Conservation (phyloP, 352 stramenopile genomes). For the Globisporangium barbulae region DNA sequence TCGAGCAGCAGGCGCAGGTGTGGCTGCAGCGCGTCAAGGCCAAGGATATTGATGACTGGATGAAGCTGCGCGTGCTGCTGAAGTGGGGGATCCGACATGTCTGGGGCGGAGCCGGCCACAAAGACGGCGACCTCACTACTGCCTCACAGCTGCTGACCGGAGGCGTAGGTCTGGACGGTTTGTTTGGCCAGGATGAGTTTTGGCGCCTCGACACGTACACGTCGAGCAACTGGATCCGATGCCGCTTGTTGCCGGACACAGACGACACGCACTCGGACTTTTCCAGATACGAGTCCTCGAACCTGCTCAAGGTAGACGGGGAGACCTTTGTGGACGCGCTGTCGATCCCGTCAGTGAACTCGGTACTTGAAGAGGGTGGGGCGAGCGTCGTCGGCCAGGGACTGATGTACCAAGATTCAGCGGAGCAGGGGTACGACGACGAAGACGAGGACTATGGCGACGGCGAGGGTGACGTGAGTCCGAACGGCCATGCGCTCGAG, state of each 20-base stretch:
- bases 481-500: slow-evolving; percentile 5
- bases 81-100: slow-evolving; percentile 83
- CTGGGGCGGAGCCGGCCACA: slow-evolving; percentile 31
- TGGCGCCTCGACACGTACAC: slow-evolving; percentile 83
- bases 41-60: slow-evolving; percentile 86
- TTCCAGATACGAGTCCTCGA: slow-evolving; percentile 32
- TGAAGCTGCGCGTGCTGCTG: slow-evolving; percentile 70
- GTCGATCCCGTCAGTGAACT: slow-evolving; percentile 14
- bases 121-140: slow-evolving; percentile 7
- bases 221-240: slow-evolving; percentile 87
- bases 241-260: slow-evolving; percentile 73
- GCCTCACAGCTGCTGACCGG: not conserved
- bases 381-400: slow-evolving; percentile 2
- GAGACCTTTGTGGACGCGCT: slow-evolving; percentile 16
- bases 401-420: slow-evolving; percentile 23
- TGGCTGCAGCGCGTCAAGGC: slow-evolving; percentile 83
- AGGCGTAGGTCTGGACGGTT: slow-evolving; percentile 25
- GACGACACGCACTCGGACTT: slow-evolving; percentile 60
- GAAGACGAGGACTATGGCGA: slow-evolving; percentile 47
- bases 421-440: slow-evolving; percentile 26
- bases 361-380: slow-evolving; percentile 19
- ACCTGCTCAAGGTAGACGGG: slow-evolving; percentile 20
- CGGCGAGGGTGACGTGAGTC: slow-evolving; percentile 8
- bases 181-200: slow-evolving; percentile 63
- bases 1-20: slow-evolving; percentile 46